Conservation (phyloP, 345 rosid species). For the Populus euphratica region DNA sequence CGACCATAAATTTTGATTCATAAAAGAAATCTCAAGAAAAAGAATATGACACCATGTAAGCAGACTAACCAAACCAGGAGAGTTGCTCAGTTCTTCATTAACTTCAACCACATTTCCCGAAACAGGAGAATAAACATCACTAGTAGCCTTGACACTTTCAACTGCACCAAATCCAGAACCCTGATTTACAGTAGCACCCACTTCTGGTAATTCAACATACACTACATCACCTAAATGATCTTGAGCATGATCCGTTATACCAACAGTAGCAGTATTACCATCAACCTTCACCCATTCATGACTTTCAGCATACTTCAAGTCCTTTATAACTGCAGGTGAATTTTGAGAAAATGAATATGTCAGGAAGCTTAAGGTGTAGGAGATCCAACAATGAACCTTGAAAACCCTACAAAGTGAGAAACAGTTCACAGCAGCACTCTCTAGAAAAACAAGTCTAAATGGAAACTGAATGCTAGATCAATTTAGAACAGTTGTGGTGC, state of each 20-base stretch:
- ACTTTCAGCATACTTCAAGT: conserved; percentile 75
- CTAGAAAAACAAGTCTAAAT: neutral
- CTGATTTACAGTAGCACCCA: conserved; percentile 57
- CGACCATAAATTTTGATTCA: neutral
- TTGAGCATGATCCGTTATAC: conserved; percentile 97
- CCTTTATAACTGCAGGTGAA: conserved; percentile 59
- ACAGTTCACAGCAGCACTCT: too few relatives aligned
- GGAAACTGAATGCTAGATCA: neutral
- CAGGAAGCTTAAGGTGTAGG: neutral
- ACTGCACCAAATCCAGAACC: conserved; percentile 89
- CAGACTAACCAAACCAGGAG: conserved; percentile 81
- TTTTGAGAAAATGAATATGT: neutral
- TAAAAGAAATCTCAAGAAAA: neutral
- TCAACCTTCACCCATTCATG: conserved; percentile 95
- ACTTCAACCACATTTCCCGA: conserved; percentile 80
- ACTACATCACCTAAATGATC: conserved; percentile 97
- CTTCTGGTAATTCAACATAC: conserved; percentile 83
- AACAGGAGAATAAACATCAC: conserved; percentile 88
- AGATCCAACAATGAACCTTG: neutral
- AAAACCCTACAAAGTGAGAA: neutral
- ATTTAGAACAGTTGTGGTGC: neutral
- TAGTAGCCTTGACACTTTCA: conserved; percentile 98
- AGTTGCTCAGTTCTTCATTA: conserved; percentile 51
- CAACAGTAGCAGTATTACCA: conserved; percentile 68
- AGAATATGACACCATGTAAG: neutral